Evolutionary conservation across 1,139 yeast species (phyloP), one percentile per base, ranked within the genome.

Genomic region (Scheffersomyces titani): DNA sequence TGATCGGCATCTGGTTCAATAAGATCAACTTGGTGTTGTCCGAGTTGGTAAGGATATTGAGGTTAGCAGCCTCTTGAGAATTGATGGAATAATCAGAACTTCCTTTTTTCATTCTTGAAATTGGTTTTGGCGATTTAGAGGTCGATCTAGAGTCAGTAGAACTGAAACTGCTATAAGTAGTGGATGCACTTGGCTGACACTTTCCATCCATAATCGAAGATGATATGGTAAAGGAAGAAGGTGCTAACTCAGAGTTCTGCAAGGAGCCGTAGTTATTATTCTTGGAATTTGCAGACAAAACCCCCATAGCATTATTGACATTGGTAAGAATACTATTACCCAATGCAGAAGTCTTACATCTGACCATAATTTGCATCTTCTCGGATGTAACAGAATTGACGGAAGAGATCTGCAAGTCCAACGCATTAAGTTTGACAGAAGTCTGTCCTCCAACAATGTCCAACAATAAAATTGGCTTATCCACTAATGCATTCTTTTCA

Each of bases 401-500:
- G 3, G 81, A 64, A 50, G 66, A 68, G 40, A 78, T 65, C 61
- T 78, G 82, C 49, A 77, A 65, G 60, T 80, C 84, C 52, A 79
- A 69, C 5, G 83, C 81, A 3, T 81, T 74, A 56, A 71, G 73
- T 51, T 79, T 69, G 1, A 72, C 61, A 9, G 70, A 68, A 16
- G 77, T 69, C 5, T 51, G 52, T 2, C 59, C 60, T 6, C 61
- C 63, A 55, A 65, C 67, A 50, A 79, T 59, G 46, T 76, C 72
- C 56, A 79, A 63, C 47, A 80, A 65, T 54, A 79, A 65, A 3
- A 80, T 65, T 6, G 83, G 82, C 52, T 64, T 66, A 57, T 79
- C 83, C 19, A 74, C 57, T 11, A 68, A 67, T 58, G 77, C 81
- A 22, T 68, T 63, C 49, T 68, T 66, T 19, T 65, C 70, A 57